Evolutionary conservation across 768 basidiomycete species (phyloP).

Genomic region (Pleurotus giganteus): DNA sequence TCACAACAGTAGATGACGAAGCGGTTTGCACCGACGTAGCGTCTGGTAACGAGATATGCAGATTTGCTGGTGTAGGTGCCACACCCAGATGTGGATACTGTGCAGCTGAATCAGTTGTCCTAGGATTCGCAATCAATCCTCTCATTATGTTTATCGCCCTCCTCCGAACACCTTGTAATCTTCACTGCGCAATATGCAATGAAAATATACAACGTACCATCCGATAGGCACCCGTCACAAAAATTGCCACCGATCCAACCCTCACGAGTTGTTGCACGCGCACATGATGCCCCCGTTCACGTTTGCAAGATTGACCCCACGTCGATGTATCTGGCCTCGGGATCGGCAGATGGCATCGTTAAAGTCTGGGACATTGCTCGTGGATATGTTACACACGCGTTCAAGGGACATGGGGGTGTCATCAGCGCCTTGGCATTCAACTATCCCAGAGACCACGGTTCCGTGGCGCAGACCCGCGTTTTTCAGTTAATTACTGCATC

Average conservation of each 20-base stretch:
- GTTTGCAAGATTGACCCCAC: conserved; percentile 83
- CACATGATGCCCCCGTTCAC: conserved; percentile 94
- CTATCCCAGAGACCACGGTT: conserved; percentile 63
- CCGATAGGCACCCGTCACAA: conserved; percentile 28
- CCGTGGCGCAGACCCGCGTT: conserved; percentile 40
- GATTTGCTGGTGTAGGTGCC: conserved; percentile 78
- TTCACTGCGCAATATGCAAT: conserved; percentile 83
- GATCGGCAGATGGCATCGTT: conserved; percentile 93
- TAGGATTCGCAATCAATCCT: conserved; percentile 87
- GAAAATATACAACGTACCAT: conserved; percentile 79
- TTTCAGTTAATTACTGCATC: conserved; percentile 90
- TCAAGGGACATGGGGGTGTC: conserved; percentile 97
- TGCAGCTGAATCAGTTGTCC: neutral
- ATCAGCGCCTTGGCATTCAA: conserved; percentile 89
- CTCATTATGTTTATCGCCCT: conserved; percentile 78
- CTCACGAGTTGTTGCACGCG: conserved; percentile 71
- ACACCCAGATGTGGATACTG: conserved; percentile 1
- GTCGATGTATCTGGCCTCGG: conserved; percentile 90
- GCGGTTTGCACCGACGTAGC: conserved; percentile 80
- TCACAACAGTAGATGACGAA: conserved; percentile 87
- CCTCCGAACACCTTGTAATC: conserved; percentile 68
- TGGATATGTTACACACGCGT: conserved; percentile 90
- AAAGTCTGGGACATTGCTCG: conserved; percentile 93
- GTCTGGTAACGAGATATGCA: conserved; percentile 71
- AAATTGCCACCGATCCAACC: conserved; percentile 58